A percentile compares a stretch with the other conserved stretches of the same genome.
These are phyloP conservation scores for Trebouxia sp. DNA, from an alignment of 139 green algal genomes.

Conservation along the genomic window DNA sequence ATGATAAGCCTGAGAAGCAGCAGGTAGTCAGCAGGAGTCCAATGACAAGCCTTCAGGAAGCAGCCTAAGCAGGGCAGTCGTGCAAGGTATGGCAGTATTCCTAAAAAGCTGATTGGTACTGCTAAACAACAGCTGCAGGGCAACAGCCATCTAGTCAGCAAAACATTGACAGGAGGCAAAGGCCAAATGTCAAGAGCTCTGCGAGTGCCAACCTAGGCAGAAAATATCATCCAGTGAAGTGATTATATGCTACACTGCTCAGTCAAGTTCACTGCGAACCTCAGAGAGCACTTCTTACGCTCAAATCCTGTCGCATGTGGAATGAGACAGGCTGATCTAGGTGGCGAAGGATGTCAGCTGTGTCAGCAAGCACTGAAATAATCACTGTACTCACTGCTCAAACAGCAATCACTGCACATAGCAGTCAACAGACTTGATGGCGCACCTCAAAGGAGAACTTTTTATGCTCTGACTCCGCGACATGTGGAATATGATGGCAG, in stretches of 20 bases:
- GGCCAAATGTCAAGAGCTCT: too few species aligned
- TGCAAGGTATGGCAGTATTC: constrained; percentile 67
- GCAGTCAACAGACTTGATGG: not conserved
- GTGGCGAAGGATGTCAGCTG: constrained; percentile 68
- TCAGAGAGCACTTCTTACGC: constrained; percentile 70
- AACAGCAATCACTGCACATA: not conserved
- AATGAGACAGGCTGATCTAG: constrained; percentile 80
- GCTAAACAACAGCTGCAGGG: constrained; percentile 76
- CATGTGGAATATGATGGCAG: constrained; percentile 84
- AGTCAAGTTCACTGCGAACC: too few species aligned
- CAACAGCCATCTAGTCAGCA: too few species aligned
- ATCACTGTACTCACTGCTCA: not conserved
- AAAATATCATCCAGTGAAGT: too few species aligned
- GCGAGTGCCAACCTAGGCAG: too few species aligned
- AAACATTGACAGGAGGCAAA: too few species aligned
- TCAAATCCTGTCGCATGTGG: constrained; percentile 81
- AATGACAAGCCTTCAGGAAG: too few species aligned
- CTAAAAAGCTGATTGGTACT: constrained; percentile 90
- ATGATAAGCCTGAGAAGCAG: too few species aligned
- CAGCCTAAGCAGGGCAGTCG: too few species aligned
- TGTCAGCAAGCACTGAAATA: too few species aligned
- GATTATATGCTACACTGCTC: too few species aligned
- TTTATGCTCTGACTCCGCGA: constrained; percentile 66
- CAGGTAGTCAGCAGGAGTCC: too few species aligned
- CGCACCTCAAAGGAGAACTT: constrained; percentile 82